Percentiles rank a stretch among this genome's conserved stretches.
These are phyloP conservation scores for Annona squamosa DNA, from an alignment of 164 flowering plant species.

Conservation along the genomic window DNA sequence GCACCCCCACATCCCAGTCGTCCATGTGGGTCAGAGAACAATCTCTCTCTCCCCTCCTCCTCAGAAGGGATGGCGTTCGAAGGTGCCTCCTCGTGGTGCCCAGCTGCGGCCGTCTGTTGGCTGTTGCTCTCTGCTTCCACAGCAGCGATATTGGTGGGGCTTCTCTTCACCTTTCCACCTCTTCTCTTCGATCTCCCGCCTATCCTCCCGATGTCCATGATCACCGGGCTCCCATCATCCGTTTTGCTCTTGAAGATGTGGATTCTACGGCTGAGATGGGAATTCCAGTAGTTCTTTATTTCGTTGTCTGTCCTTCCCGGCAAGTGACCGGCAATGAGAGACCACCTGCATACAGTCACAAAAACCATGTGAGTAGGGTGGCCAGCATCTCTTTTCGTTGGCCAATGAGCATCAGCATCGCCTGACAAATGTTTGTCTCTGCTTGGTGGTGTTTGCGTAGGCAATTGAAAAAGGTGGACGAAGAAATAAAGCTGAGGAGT, in stretches of 20 bases:
- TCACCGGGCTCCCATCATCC: constrained; percentile 7
- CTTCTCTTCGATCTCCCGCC: constrained; percentile 18
- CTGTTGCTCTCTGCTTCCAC: not conserved
- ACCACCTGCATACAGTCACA: constrained; percentile 51
- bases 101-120: not conserved
- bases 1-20: not conserved
- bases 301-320: constrained; percentile 94
- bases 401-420: constrained; percentile 2
- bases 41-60: constrained; percentile 8
- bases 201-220: constrained; percentile 13
- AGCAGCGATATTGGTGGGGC: not conserved
- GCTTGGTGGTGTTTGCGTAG: not conserved
- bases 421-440: not conserved
- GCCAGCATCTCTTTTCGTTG: not conserved
- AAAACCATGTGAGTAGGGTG: not conserved
- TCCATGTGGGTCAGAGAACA: too few species aligned
- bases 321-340: constrained; percentile 63
- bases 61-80: not conserved
- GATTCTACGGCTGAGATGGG: constrained; percentile 65
- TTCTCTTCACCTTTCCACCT: constrained; percentile 31
- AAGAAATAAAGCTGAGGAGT: too few species aligned
- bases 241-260: constrained; percentile 34
- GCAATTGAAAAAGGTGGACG: too few species aligned
- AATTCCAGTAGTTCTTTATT: constrained; percentile 88
- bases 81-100: not conserved